These are phyloP conservation scores for Trypanosoma cruzi DNA, from an alignment of 208 protist genomes.

Conservation along the genomic window DNA sequence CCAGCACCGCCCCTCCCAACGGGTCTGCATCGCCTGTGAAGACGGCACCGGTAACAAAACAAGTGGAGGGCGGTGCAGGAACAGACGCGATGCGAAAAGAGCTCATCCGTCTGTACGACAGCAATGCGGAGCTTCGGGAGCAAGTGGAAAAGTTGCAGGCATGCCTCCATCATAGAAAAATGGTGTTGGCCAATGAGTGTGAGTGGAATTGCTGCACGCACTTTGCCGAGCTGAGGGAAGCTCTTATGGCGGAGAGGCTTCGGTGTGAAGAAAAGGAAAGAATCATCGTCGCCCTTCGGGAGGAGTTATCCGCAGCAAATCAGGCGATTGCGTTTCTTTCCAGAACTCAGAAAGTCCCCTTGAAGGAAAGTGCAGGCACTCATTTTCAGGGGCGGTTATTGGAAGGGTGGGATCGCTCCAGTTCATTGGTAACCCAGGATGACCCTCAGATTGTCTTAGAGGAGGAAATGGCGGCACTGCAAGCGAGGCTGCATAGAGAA, in stretches of 20 bases:
- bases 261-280: slow-evolving; percentile 5
- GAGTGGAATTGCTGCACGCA: background rate
- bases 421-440: background rate
- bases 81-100: slow-evolving; percentile 18
- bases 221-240: slow-evolving; percentile 4
- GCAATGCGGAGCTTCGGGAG: slow-evolving; percentile 17
- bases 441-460: background rate
- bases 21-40: slow-evolving; percentile 7
- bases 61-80: background rate
- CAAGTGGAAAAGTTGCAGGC: slow-evolving; percentile 9
- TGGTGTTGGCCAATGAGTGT: background rate
- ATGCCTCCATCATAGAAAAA: background rate
- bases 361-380: background rate
- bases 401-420: background rate
- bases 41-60: background rate
- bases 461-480: slow-evolving; percentile 9
- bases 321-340: background rate
- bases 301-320: background rate
- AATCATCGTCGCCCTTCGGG: background rate
- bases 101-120: slow-evolving; percentile 14
- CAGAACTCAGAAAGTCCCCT: background rate
- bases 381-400: background rate
- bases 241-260: background rate
- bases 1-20: slow-evolving; percentile 20
- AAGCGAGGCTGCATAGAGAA: background rate